Percentiles rank a stretch among this genome's conserved stretches.
Evolutionary conservation across 257 asterid genomes (phyloP).

Genomic region (Gynochthodes officinalis): DNA sequence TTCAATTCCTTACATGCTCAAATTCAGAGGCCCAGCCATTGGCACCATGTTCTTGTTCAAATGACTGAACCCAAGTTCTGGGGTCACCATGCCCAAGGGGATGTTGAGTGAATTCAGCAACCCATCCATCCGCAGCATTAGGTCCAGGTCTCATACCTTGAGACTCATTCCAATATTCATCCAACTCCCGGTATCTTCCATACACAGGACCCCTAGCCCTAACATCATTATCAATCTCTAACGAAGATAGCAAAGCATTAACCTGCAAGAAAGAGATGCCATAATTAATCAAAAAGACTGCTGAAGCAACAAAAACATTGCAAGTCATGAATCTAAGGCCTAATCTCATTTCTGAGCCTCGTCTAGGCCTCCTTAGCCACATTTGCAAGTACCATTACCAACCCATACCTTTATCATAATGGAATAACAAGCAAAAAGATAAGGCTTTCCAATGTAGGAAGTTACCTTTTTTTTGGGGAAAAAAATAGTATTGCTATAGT

Average conservation of each 20-base stretch:
- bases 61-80: slow-evolving; percentile 80
- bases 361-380: not conserved
- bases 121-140: slow-evolving; percentile 83
- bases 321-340: not conserved
- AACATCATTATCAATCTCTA: slow-evolving; percentile 76
- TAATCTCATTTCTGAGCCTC: not conserved
- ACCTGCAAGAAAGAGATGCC: slow-evolving; percentile 52
- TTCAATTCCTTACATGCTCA: slow-evolving; percentile 68
- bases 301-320: not conserved
- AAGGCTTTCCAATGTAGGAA: too few relatives aligned
- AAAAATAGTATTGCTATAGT: not conserved
- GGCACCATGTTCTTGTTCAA: slow-evolving; percentile 85
- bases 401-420: not conserved
- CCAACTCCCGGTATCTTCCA: slow-evolving; percentile 76
- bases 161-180: slow-evolving; percentile 92
- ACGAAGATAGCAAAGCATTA: slow-evolving; percentile 77
- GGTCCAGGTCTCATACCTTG: slow-evolving; percentile 65
- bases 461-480: too few relatives aligned
- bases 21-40: slow-evolving; percentile 98
- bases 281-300: not conserved
- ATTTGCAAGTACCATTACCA: not conserved
- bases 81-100: slow-evolving; percentile 64
- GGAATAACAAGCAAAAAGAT: not conserved
- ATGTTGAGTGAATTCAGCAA: slow-evolving; percentile 62
- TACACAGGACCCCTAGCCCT: slow-evolving; percentile 69